These are phyloP conservation scores for Neoascochyta sp. DNA, from an alignment of 2,329 filamentous ascomycete species.

Conservation along the genomic window DNA sequence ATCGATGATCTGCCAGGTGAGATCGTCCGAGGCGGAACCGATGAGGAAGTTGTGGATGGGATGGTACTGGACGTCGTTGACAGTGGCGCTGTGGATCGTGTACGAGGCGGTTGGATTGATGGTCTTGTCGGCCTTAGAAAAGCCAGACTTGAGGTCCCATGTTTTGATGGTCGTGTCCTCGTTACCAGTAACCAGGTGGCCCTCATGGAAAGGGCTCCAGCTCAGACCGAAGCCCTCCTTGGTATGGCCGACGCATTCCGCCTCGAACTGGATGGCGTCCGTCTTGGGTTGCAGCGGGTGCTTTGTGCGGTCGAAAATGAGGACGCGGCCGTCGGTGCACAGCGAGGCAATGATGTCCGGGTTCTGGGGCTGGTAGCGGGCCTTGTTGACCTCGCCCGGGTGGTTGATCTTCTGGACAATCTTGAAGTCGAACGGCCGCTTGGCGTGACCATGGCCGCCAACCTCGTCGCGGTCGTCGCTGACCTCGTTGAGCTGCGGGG, in stretches of 20 bases:
- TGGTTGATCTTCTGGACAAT: slow-evolving; percentile 96
- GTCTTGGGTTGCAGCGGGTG: slow-evolving; percentile 68
- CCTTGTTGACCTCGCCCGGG: slow-evolving; percentile 96
- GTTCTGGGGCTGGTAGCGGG: slow-evolving; percentile 95
- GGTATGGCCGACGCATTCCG: slow-evolving; percentile 79
- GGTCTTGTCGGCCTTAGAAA: slow-evolving; percentile 64
- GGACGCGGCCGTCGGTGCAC: slow-evolving; percentile 78
- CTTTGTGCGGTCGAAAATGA: slow-evolving; percentile 95
- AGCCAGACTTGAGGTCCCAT: slow-evolving; percentile 77
- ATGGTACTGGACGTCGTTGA: slow-evolving; percentile 97
- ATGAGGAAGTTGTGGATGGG: slow-evolving; percentile 76
- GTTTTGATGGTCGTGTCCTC: slow-evolving; percentile 88
- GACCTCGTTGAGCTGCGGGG: slow-evolving; percentile 75
- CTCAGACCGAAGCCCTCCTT: slow-evolving; percentile 87
- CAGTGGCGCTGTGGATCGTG: slow-evolving; percentile 82
- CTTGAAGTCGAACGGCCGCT: slow-evolving; percentile 79
- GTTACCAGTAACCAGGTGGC: slow-evolving; percentile 82
- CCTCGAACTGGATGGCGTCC: slow-evolving; percentile 70
- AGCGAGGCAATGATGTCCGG: slow-evolving; percentile 94
- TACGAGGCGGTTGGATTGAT: slow-evolving; percentile 72
- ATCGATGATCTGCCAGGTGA: slow-evolving; percentile 89
- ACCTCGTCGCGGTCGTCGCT: slow-evolving; percentile 91
- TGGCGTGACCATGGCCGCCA: slow-evolving; percentile 79
- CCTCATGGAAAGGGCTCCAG: slow-evolving; percentile 83
- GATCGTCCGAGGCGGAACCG: slow-evolving; percentile 90